Base-by-base conservation (phyloP, 2,329 filamentous ascomycete species). In the Cladobotryum protrusum region DNA sequence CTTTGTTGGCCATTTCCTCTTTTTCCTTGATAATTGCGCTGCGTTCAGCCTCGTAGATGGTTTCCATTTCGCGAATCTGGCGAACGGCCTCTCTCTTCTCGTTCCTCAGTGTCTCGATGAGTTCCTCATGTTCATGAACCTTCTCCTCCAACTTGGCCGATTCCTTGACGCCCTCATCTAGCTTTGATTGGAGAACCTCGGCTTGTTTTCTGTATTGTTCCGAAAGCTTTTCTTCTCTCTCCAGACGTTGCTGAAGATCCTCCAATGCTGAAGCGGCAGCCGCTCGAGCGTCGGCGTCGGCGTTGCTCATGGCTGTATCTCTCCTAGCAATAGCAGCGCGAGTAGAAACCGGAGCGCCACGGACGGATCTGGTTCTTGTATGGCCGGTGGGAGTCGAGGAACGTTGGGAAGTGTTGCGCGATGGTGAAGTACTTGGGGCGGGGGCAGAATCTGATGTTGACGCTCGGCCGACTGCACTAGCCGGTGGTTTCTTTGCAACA, bases 11-110 rank as follows among this genome's bases (percentile, higher is more conserved):
- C 69, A 91, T 86, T 59, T 95, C 89, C 57, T 96, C 91, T 72
- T 95, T 93, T 67, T 97, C 92, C 69, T 91, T 89, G 63, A 89
- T 83, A 71, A 92, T 87, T 48, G 88, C 83, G 62, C 85, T 88
- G 55, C 89, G 82, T 70, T 99, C 93, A 41, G 87, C 83, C 67
- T 97, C 92, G 67, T 96, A 95, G 56, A 95, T 91, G 56, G 85
- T 83, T 68, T 96, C 91, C 72, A 96, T 84, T 67, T 99, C 93
- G 56, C 92, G 83, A 63, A 89, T 87, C 68, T 95, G 86, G 56
- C 90, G 82, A 29, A 85, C 81, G 49, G 85, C 78, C 59, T 97
- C 91, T 59, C 88, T 82, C 71, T 93, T 91, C 62, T 95, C 89
- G 61, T 88, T 90, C 62, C 84, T 83, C 48, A 97, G 75, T 7